Percentiles rank a stretch among this genome's conserved stretches.
Conservation (phyloP, 1,284 basidiomycete genomes). For the Trametes polyzona region DNA sequence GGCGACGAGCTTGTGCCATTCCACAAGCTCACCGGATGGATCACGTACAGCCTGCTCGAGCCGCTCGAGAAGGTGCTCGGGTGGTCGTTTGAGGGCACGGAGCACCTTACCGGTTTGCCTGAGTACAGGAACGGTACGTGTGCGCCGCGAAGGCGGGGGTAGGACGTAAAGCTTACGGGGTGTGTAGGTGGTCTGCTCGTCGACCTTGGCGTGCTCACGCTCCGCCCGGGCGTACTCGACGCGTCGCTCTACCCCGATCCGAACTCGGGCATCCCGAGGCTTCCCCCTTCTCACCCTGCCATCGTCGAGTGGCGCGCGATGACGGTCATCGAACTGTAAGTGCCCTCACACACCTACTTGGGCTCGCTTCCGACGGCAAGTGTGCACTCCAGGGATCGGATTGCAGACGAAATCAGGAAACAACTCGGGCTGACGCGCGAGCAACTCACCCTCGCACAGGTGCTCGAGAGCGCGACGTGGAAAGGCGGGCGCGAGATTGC, state of each 20-base stretch:
- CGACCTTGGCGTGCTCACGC: slow-evolving; percentile 78
- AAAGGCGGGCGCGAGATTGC: slow-evolving; percentile 94
- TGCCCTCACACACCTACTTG: slow-evolving; percentile 15
- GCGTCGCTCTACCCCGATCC: slow-evolving; percentile 46
- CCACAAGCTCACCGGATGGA: slow-evolving; percentile 96
- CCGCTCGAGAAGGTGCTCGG: slow-evolving; percentile 76
- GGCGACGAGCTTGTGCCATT: slow-evolving; percentile 86
- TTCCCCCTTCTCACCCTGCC: slow-evolving; percentile 81
- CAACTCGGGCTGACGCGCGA: slow-evolving; percentile 53
- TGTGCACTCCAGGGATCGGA: slow-evolving; percentile 65
- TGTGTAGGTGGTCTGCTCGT: slow-evolving; percentile 80
- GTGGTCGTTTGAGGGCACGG: slow-evolving; percentile 78
- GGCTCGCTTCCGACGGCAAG: background rate
- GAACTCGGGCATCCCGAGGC: slow-evolving; percentile 59
- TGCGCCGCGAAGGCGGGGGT: slow-evolving; percentile 3
- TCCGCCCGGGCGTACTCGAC: slow-evolving; percentile 56
- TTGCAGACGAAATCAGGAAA: slow-evolving; percentile 71
- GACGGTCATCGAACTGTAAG: slow-evolving; percentile 90
- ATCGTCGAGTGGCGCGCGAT: slow-evolving; percentile 96
- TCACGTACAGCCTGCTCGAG: slow-evolving; percentile 87
- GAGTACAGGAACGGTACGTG: slow-evolving; percentile 86
- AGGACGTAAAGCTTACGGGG: background rate
- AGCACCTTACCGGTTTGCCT: slow-evolving; percentile 83
- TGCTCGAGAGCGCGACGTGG: slow-evolving; percentile 95
- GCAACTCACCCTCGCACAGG: slow-evolving; percentile 78